Evolutionary conservation across 2,329 filamentous ascomycete species (phyloP).

Genomic region (Leptographium procerum): DNA sequence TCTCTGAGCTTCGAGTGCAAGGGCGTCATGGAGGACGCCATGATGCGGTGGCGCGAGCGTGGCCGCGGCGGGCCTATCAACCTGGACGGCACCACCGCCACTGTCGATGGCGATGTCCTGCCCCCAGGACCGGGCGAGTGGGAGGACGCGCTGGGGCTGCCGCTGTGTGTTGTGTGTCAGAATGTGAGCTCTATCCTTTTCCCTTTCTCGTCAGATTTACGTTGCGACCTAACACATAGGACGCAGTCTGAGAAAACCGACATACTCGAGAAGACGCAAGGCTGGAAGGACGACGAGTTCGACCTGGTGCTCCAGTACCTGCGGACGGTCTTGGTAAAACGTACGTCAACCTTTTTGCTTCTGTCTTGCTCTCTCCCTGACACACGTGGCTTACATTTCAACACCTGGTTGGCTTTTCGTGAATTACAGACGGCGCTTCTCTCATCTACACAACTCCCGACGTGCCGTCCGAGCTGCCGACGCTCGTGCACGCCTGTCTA

Average conservation of each 20-base stretch:
- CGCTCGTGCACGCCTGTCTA: conserved; percentile 72
- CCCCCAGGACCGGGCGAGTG: conserved; percentile 83
- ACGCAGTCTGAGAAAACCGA: conserved; percentile 83
- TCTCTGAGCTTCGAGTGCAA: conserved; percentile 67
- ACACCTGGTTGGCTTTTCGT: no score
- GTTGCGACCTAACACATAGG: not conserved
- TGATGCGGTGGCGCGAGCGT: conserved; percentile 66
- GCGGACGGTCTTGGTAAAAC: conserved; percentile 76
- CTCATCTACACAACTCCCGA: conserved; percentile 77
- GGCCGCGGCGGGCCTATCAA: conserved; percentile 54
- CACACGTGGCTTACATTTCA: conserved; percentile 8
- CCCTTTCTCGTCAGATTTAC: conserved; percentile 10
- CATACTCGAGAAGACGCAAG: conserved; percentile 72
- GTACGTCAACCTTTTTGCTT: conserved; percentile 46
- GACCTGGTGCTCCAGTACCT: conserved; percentile 91
- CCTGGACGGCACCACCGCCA: conserved; percentile 48
- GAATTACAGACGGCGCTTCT: conserved; percentile 60
- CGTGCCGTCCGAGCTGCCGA: conserved; percentile 64
- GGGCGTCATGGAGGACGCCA: conserved; percentile 75
- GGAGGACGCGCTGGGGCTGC: conserved; percentile 79
- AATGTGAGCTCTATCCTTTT: conserved; percentile 48
- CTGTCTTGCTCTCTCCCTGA: conserved; percentile 10
- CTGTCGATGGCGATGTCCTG: conserved; percentile 53
- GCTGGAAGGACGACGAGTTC: conserved; percentile 94
- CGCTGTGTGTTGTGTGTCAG: conserved; percentile 90